Percentiles rank a stretch among this genome's conserved stretches.
Conservation (phyloP, 2,329 filamentous ascomycete species). For the Parastagonospora avenae region DNA sequence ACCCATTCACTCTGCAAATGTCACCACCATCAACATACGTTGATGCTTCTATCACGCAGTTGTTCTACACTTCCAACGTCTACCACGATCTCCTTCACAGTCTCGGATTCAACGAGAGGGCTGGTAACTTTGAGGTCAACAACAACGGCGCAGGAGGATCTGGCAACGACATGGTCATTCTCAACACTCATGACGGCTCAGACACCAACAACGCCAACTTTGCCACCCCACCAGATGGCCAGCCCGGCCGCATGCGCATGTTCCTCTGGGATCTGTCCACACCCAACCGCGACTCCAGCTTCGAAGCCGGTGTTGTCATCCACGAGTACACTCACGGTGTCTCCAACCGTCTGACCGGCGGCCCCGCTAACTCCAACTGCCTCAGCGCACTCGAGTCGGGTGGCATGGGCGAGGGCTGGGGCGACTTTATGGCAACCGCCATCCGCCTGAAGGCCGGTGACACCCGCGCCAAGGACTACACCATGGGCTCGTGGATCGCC, state of each 20-base stretch:
- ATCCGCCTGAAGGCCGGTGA: conserved; percentile 55
- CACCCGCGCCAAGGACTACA: conserved; percentile 54
- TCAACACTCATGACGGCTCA: conserved; percentile 62
- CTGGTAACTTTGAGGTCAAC: conserved; percentile 65
- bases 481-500: conserved; percentile 58
- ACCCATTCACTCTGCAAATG: conserved; percentile 27
- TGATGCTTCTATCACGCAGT: conserved; percentile 62
- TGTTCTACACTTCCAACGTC: conserved; percentile 65
- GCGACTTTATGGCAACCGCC: conserved; percentile 61
- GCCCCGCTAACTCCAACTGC: conserved; percentile 60
- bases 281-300: conserved; percentile 59
- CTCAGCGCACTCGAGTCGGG: conserved; percentile 55
- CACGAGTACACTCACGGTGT: conserved; percentile 55
- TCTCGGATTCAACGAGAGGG: conserved; percentile 63
- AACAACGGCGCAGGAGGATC: conserved; percentile 60
- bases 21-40: conserved; percentile 47
- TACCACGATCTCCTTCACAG: conserved; percentile 65
- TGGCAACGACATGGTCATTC: conserved; percentile 58
- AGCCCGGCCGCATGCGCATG: conserved; percentile 62
- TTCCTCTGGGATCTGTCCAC: conserved; percentile 59
- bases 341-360: conserved; percentile 64
- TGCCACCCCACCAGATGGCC: conserved; percentile 50
- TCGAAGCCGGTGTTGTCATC: conserved; percentile 66
- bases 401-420: conserved; percentile 65
- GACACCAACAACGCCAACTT: conserved; percentile 65